A percentile compares a stretch with the other conserved stretches of the same genome.
These are phyloP conservation scores for Trametes pubescens DNA, from an alignment of 1,284 basidiomycete species.

Conservation along the genomic window DNA sequence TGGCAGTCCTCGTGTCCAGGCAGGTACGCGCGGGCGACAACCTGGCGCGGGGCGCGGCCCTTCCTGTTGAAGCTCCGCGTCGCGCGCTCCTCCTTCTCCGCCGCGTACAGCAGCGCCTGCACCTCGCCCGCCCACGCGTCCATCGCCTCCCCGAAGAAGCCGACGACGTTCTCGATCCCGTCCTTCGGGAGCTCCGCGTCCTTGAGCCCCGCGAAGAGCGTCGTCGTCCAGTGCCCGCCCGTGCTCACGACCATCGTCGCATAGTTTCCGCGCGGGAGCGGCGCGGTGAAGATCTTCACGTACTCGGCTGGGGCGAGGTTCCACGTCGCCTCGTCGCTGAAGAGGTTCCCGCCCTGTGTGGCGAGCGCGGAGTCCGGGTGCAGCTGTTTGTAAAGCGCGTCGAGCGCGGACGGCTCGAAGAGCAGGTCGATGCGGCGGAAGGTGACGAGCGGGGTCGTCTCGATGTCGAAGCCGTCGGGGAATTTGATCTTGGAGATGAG, in stretches of 20 bases:
- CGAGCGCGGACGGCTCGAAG: slow-evolving; percentile 57
- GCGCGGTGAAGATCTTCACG: slow-evolving; percentile 54
- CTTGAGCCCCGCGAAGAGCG: slow-evolving; percentile 56
- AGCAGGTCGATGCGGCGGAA: slow-evolving; percentile 72
- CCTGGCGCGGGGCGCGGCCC: slow-evolving; percentile 46
- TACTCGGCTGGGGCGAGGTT: slow-evolving; percentile 60
- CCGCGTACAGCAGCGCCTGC: slow-evolving; percentile 49
- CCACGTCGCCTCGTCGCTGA: slow-evolving; percentile 64
- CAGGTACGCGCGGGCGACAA: slow-evolving; percentile 66
- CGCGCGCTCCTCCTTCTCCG: slow-evolving; percentile 22
- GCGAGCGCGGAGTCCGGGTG: slow-evolving; percentile 31
- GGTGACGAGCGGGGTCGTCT: slow-evolving; percentile 64
- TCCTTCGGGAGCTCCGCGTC: slow-evolving; percentile 46
- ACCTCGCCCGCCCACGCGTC: slow-evolving; percentile 58
- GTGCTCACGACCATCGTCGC: slow-evolving; percentile 67
- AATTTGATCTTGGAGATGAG: slow-evolving; percentile 51
- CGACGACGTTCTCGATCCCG: slow-evolving; percentile 60
- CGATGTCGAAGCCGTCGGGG: slow-evolving; percentile 61
- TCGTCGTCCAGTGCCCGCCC: slow-evolving; percentile 73
- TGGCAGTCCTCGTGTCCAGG: slow-evolving; percentile 74
- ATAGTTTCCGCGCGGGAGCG: slow-evolving; percentile 59
- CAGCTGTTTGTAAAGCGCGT: slow-evolving; percentile 49
- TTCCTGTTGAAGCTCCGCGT: slow-evolving; percentile 5
- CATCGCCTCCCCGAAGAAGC: slow-evolving; percentile 65
- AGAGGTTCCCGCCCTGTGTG: slow-evolving; percentile 44